These are phyloP conservation scores for Cytidiella melzeri DNA, from an alignment of 768 basidiomycete species.

Conservation along the genomic window DNA sequence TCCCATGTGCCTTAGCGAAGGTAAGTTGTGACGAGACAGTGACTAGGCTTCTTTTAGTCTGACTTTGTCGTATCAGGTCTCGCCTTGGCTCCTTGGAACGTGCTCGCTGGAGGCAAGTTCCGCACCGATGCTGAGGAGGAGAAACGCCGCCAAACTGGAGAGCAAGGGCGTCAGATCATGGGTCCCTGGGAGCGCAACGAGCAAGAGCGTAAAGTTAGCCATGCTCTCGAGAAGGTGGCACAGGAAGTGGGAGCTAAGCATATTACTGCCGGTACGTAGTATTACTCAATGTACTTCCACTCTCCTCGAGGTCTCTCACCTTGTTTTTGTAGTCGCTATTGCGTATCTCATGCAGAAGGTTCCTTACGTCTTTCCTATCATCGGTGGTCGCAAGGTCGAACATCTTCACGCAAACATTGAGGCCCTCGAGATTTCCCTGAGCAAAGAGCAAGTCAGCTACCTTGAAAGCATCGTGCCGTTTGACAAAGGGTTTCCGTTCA, in stretches of 20 bases:
- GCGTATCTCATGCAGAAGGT: slow-evolving; percentile 51
- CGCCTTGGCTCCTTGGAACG: slow-evolving; percentile 24
- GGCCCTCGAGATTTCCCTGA: slow-evolving; percentile 40
- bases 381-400: slow-evolving; percentile 46
- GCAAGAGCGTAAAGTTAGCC: slow-evolving; percentile 35
- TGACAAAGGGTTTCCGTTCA: slow-evolving; percentile 38
- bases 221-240: slow-evolving; percentile 47
- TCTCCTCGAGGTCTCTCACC: background rate
- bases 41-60: background rate
- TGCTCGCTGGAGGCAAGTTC: slow-evolving; percentile 34
- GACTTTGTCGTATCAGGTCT: slow-evolving; percentile 10
- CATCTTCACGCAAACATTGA: slow-evolving; percentile 44
- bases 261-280: slow-evolving; percentile 10
- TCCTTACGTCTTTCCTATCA: slow-evolving; percentile 42
- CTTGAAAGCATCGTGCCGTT: slow-evolving; percentile 39
- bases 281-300: background rate
- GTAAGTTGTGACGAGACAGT: no score
- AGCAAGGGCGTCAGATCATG: slow-evolving; percentile 28
- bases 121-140: slow-evolving; percentile 32
- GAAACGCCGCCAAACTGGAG: slow-evolving; percentile 19
- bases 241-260: slow-evolving; percentile 35
- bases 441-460: slow-evolving; percentile 37
- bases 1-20: slow-evolving; percentile 29
- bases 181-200: slow-evolving; percentile 41
- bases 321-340: slow-evolving; percentile 34